Conservation (phyloP, 495 filamentous ascomycete genomes). For the Poronia punctata region DNA sequence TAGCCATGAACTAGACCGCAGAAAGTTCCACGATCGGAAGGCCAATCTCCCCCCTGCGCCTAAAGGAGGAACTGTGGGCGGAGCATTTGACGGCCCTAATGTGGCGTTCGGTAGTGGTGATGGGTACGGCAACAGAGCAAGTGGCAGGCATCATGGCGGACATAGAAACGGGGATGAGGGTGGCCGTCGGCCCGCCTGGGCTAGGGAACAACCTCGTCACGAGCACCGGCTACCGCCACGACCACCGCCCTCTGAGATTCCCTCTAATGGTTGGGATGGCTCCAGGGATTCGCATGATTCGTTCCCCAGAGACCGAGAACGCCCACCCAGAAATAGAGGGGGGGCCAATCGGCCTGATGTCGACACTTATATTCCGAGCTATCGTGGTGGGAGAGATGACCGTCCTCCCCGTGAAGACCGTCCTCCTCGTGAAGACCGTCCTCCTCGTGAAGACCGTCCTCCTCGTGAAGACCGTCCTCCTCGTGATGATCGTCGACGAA, state of each 20-base stretch:
- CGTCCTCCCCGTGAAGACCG: constrained; percentile 25
- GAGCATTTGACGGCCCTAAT: constrained; percentile 52
- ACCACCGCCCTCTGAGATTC: constrained; percentile 36
- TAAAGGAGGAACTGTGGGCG: constrained; percentile 79
- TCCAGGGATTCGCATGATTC: constrained; percentile 31
- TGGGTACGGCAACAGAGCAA: constrained; percentile 39
- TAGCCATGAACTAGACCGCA: constrained; percentile 89
- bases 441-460: constrained; percentile 30
- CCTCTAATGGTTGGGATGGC: constrained; percentile 30
- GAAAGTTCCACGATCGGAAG: constrained; percentile 76
- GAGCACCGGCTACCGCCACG: constrained; percentile 40
- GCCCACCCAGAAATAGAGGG: constrained; percentile 27
- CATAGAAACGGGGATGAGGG: constrained; percentile 35
- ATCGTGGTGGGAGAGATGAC: constrained; percentile 32
- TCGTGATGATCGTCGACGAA: constrained; percentile 41
- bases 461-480: constrained; percentile 30
- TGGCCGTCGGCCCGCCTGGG: constrained; percentile 38
- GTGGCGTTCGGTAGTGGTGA: constrained; percentile 38
- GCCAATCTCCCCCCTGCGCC: constrained; percentile 79
- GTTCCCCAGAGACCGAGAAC: constrained; percentile 24
- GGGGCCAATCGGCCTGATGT: constrained; percentile 34
- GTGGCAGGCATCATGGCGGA: constrained; percentile 30
- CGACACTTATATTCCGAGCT: constrained; percentile 58
- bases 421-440: constrained; percentile 29
- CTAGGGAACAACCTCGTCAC: constrained; percentile 27